A percentile compares a stretch with the other conserved stretches of the same genome.
phyloP scores from a whole-genome alignment of 129 eudicot species.

The Dittrichia graveolens region DNA sequence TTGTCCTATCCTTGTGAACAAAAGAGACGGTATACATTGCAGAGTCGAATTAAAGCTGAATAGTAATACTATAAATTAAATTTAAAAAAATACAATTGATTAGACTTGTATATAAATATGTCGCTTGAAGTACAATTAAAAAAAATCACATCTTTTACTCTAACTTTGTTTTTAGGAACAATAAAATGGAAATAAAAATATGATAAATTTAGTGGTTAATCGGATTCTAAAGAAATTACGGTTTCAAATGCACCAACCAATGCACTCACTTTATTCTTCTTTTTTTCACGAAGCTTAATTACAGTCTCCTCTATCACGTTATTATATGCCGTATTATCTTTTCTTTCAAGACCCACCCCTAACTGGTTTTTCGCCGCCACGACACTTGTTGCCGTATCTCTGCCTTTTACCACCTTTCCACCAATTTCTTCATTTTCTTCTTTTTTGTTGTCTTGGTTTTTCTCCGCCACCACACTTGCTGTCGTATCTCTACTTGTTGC shows the following conservation, averaged over 20 bases:
- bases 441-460: too few species aligned
- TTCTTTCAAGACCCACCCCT: conserved; percentile 26
- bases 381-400: conserved; percentile 1
- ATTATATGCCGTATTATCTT: conserved; percentile 52
- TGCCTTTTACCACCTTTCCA: background rate
- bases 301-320: conserved; percentile 68
- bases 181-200: too few species aligned
- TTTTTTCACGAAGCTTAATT: conserved; percentile 46
- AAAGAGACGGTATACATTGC: too few species aligned
- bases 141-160: too few species aligned
- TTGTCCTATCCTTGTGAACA: too few species aligned
- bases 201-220: background rate
- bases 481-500: background rate
- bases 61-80: too few species aligned
- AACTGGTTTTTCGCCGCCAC: conserved; percentile 20
- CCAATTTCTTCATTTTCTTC: background rate
- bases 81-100: too few species aligned
- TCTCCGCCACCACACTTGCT: conserved; percentile 16
- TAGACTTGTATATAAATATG: too few species aligned
- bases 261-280: conserved; percentile 64
- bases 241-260: conserved; percentile 82
- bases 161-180: too few species aligned
- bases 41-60: too few species aligned
- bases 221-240: conserved; percentile 54
- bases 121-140: too few species aligned